These are phyloP conservation scores for Ulmus americana DNA, from an alignment of 331 rosid species.

Conservation along the genomic window DNA sequence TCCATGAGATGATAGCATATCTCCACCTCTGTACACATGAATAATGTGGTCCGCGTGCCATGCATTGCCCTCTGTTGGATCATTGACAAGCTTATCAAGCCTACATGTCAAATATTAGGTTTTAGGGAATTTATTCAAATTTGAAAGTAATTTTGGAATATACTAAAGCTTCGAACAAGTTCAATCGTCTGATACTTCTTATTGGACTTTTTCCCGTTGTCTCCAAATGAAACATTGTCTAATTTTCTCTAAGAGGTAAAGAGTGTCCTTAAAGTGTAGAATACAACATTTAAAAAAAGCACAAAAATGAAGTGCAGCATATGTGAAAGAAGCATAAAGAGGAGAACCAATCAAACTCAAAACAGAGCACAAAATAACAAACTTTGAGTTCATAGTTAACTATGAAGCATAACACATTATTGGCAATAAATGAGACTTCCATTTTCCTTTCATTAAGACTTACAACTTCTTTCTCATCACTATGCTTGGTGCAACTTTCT, in stretches of 20 bases:
- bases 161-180: background rate
- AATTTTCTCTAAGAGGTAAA: too few relatives aligned
- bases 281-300: background rate
- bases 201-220: background rate
- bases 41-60: slow-evolving; percentile 97
- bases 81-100: slow-evolving; percentile 68
- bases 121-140: slow-evolving; percentile 19
- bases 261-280: too few relatives aligned
- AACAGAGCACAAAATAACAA: background rate
- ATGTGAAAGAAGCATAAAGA: background rate
- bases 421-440: background rate
- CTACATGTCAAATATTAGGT: slow-evolving; percentile 35
- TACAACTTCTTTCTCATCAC: slow-evolving; percentile 58
- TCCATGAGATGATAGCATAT: slow-evolving; percentile 28
- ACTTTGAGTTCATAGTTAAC: too few relatives aligned
- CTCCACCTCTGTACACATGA: slow-evolving; percentile 95
- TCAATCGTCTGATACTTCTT: background rate
- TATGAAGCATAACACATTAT: background rate
- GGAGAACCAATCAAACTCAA: background rate
- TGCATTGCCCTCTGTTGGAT: slow-evolving; percentile 83
- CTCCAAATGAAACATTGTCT: background rate
- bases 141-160: background rate
- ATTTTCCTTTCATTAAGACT: slow-evolving; percentile 34
- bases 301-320: too few relatives aligned
- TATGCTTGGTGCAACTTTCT: slow-evolving; percentile 73